Conservation (phyloP, 1,284 basidiomycete species). For the Puccinia hordei region DNA sequence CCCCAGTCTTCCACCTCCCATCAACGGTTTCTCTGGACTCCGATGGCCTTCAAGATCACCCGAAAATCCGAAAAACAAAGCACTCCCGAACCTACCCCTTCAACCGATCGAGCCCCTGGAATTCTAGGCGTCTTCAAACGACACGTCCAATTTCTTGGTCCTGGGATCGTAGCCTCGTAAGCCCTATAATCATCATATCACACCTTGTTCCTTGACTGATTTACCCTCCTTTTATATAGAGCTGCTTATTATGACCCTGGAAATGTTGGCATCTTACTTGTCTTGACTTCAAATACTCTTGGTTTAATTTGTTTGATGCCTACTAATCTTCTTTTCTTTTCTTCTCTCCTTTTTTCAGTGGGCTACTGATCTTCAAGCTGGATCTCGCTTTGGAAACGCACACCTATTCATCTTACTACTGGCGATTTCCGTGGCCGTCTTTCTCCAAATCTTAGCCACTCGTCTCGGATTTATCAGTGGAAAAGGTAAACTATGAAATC, state of each 20-base stretch:
- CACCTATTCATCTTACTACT: constrained; percentile 34
- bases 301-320: not conserved
- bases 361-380: constrained; percentile 43
- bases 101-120: constrained; percentile 9
- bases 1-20: no score
- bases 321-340: no score
- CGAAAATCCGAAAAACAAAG: not conserved
- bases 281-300: no score
- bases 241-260: constrained; percentile 45
- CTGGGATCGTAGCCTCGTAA: constrained; percentile 42
- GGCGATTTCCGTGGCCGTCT: constrained; percentile 31
- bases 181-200: not conserved
- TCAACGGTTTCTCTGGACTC: not conserved
- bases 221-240: not conserved
- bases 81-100: not conserved
- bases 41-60: constrained; percentile 27
- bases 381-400: constrained; percentile 29
- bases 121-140: constrained; percentile 30
- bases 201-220: not conserved
- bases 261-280: constrained; percentile 18
- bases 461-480: constrained; percentile 36
- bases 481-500: no score
- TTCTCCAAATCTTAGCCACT: constrained; percentile 37
- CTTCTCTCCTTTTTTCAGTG: no score
- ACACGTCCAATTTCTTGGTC: constrained; percentile 41